Evolutionary conservation across 2,329 filamentous ascomycete species (phyloP).

Genomic region (Camptophora hylomeconis): DNA sequence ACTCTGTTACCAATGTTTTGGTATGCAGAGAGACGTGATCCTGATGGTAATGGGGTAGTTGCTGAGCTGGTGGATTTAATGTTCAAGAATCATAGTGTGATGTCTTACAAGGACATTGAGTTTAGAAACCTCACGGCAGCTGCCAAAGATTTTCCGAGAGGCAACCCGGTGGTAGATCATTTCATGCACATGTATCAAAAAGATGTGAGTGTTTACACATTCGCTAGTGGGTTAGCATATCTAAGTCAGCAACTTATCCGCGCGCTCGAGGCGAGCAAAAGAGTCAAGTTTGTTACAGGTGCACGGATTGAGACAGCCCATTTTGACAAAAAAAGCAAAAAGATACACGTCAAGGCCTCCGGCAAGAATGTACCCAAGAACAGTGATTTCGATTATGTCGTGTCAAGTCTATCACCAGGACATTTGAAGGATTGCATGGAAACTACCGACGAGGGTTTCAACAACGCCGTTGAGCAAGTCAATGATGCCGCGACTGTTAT

Average conservation of each 20-base stretch:
- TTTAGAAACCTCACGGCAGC: constrained; percentile 1
- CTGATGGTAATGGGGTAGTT: constrained; percentile 4
- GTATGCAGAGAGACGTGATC: constrained; percentile 30
- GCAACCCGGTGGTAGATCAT: neutral
- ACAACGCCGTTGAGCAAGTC: constrained; percentile 5
- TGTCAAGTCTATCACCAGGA: constrained; percentile 17
- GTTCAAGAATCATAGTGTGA: neutral
- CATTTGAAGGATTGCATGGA: constrained; percentile 9
- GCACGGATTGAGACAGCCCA: constrained; percentile 19
- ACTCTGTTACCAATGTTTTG: constrained; percentile 42
- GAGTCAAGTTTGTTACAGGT: constrained; percentile 46
- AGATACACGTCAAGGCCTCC: constrained; percentile 15
- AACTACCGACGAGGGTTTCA: neutral
- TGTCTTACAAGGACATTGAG: neutral
- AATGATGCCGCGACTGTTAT: constrained; percentile 49
- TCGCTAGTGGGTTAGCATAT: constrained; percentile 49
- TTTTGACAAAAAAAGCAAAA: constrained; percentile 8
- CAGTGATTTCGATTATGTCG: constrained; percentile 17
- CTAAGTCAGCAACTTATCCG: constrained; percentile 45
- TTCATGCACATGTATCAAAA: neutral
- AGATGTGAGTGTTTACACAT: constrained; percentile 27
- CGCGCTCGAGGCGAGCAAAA: constrained; percentile 40
- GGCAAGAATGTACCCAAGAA: constrained; percentile 2
- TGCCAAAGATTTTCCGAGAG: constrained; percentile 1
- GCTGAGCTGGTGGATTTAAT: constrained; percentile 3